phyloP scores from a whole-genome alignment of 208 protist species.

The Leishmania arabica region DNA sequence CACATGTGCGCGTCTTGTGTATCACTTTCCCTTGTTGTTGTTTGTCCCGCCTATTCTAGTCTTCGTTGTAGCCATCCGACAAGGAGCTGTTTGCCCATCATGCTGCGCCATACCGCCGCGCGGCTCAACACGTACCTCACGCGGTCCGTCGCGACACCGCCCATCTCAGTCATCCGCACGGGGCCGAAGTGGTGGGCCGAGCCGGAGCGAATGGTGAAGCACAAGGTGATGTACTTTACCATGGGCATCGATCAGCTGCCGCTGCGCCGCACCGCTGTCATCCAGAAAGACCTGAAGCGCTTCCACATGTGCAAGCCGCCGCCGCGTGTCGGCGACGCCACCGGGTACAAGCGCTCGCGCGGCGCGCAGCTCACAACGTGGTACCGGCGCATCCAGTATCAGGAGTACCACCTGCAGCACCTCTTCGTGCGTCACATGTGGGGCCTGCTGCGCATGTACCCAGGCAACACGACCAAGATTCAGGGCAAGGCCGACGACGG shows the following conservation, averaged over 20 bases:
- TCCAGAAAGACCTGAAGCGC: constrained; percentile 75
- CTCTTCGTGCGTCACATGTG: constrained; percentile 88
- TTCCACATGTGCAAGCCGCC: constrained; percentile 86
- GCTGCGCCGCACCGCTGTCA: constrained; percentile 84
- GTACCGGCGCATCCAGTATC: constrained; percentile 91
- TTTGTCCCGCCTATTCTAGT: background rate
- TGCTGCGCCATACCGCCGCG: constrained; percentile 43
- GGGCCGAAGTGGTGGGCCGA: constrained; percentile 88
- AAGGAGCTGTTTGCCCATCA: constrained; percentile 7
- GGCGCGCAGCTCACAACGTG: constrained; percentile 80
- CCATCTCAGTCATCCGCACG: constrained; percentile 83
- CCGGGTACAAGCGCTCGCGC: constrained; percentile 84
- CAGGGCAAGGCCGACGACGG: constrained; percentile 86
- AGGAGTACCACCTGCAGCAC: constrained; percentile 92
- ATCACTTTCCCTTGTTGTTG: background rate
- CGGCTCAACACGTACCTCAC: constrained; percentile 85
- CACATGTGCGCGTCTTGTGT: background rate
- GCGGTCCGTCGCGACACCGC: constrained; percentile 64
- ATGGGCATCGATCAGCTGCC: constrained; percentile 89
- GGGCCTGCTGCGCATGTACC: constrained; percentile 85
- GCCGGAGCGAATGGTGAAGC: constrained; percentile 84
- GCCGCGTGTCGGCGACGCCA: constrained; percentile 71
- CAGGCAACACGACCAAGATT: constrained; percentile 84
- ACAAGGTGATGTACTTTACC: constrained; percentile 91
- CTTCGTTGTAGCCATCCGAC: background rate